A percentile compares a stretch with the other conserved stretches of the same genome.
phyloP scores from a whole-genome alignment of 2,329 filamentous ascomycete genomes.

The Plectosphaerella cucumerina region DNA sequence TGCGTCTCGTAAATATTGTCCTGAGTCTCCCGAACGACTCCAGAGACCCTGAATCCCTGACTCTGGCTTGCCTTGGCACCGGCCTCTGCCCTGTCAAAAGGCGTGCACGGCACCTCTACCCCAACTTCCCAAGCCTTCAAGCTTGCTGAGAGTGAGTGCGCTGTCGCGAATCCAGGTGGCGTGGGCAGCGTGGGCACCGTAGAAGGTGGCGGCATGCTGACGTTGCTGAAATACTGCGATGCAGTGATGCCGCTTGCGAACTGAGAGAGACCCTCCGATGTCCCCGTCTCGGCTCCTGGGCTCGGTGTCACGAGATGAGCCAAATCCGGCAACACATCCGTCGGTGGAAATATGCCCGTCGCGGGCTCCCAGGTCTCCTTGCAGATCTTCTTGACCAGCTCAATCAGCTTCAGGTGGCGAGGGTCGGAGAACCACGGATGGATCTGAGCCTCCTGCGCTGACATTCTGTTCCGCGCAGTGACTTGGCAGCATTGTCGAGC shows the following conservation, averaged over 20 bases:
- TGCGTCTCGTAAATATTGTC: too few relatives aligned
- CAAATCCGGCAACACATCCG: background rate
- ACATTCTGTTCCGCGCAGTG: conserved; percentile 25
- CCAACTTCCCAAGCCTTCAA: too few relatives aligned
- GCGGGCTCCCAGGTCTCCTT: background rate
- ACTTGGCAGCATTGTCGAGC: conserved; percentile 22
- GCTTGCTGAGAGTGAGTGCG: too few relatives aligned
- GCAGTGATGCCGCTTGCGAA: background rate
- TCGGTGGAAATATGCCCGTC: background rate
- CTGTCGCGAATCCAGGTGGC: background rate
- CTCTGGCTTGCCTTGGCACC: too few relatives aligned
- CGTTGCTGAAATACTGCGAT: background rate
- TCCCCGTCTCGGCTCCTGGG: too few relatives aligned
- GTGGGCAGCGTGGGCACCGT: background rate
- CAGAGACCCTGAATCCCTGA: too few relatives aligned
- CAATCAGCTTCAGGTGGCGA: background rate
- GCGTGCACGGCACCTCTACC: too few relatives aligned
- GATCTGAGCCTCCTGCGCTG: conserved; percentile 22
- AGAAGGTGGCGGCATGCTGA: background rate
- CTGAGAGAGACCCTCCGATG: background rate
- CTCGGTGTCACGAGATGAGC: too few relatives aligned
- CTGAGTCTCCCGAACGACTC: too few relatives aligned
- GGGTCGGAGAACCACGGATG: conserved; percentile 30
- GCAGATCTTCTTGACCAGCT: background rate
- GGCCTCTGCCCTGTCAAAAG: too few relatives aligned